A percentile compares a stretch with the other conserved stretches of the same genome.
These are phyloP conservation scores for Ganoderma leucocontextum DNA, from an alignment of 1,284 basidiomycete species.

Conservation along the genomic window DNA sequence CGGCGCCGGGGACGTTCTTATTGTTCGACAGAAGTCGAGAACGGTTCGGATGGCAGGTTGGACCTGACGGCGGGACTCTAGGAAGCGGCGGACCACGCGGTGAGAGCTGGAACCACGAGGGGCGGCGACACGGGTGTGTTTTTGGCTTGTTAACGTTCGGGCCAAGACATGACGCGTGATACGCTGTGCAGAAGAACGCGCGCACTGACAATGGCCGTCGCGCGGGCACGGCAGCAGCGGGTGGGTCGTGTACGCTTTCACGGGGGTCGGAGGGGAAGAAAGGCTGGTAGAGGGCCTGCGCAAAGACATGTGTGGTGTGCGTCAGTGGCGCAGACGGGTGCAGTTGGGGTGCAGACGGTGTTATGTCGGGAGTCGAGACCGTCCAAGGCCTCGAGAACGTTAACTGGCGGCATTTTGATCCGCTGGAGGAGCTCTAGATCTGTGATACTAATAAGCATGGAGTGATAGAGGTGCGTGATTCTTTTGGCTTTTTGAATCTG, in stretches of 20 bases:
- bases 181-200: neutral
- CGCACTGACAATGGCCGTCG: neutral
- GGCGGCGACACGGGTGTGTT: neutral
- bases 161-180: neutral
- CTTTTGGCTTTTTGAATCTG: too few relatives aligned
- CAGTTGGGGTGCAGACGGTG: too few relatives aligned
- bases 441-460: too few relatives aligned
- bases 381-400: too few relatives aligned
- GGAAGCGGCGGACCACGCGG: neutral
- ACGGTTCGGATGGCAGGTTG: neutral
- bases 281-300: neutral
- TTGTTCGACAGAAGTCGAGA: neutral
- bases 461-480: too few relatives aligned
- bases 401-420: neutral
- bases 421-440: neutral
- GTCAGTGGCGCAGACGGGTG: too few relatives aligned
- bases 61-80: neutral
- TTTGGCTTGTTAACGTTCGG: neutral
- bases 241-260: neutral
- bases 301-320: neutral
- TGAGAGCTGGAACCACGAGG: neutral
- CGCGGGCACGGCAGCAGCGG: neutral
- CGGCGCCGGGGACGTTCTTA: neutral
- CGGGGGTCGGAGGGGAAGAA: neutral
- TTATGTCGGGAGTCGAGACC: neutral